Conservation (phyloP, 768 basidiomycete species). For the Tricholomella constricta region DNA sequence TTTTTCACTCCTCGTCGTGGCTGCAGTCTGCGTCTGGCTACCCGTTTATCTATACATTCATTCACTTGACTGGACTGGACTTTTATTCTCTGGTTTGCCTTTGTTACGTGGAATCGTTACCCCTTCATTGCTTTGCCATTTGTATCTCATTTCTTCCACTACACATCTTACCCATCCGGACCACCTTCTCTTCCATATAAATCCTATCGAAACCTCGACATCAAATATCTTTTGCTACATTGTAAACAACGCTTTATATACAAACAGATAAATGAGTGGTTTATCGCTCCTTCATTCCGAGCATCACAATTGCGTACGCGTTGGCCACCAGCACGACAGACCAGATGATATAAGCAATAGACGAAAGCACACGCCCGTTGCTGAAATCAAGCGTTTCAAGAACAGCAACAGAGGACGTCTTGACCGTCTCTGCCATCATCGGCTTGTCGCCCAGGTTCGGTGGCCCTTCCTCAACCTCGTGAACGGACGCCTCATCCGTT, state of each 20-base stretch:
- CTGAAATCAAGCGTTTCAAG: constrained; percentile 39
- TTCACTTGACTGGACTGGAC: constrained; percentile 6
- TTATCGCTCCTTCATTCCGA: constrained; percentile 34
- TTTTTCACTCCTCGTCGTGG: constrained; percentile 8
- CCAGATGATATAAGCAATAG: constrained; percentile 49
- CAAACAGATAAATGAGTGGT: too few species aligned
- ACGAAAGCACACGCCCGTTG: constrained; percentile 38
- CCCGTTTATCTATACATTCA: constrained; percentile 1
- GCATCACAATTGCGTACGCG: constrained; percentile 50
- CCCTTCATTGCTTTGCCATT: constrained; percentile 12
- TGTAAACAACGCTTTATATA: too few species aligned
- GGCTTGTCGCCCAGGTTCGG: background rate
- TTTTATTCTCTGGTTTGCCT: background rate
- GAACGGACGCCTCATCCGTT: background rate
- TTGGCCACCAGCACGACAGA: constrained; percentile 51
- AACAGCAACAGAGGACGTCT: constrained; percentile 9
- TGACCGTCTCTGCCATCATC: constrained; percentile 9
- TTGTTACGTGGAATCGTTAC: background rate
- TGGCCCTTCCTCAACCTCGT: background rate
- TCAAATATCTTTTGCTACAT: too few species aligned
- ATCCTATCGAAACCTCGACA: too few species aligned
- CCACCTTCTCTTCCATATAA: background rate
- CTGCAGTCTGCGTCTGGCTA: background rate
- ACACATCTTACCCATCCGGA: background rate
- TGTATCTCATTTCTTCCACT: constrained; percentile 7